A percentile compares a stretch with the other conserved stretches of the same genome.
phyloP scores from a whole-genome alignment of 192 early-diverging fungal genomes.

The Coemansia reversa region DNA sequence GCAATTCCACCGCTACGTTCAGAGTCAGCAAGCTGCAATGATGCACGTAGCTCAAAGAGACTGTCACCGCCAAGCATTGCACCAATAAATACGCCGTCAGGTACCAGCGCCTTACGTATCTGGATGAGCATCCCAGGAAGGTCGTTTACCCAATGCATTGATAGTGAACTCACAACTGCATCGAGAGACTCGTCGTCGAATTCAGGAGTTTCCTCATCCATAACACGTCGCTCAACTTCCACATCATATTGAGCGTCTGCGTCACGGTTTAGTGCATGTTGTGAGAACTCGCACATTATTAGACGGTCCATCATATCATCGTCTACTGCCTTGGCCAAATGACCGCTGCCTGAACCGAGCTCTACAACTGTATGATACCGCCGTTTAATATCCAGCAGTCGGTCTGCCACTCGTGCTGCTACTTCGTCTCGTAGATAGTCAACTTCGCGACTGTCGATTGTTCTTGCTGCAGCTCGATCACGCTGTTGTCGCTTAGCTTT shows the following conservation, averaged over 20 bases:
- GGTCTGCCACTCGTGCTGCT: constrained; percentile 82
- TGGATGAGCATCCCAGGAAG: constrained; percentile 84
- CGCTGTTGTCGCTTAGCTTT: constrained; percentile 73
- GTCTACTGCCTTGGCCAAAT: constrained; percentile 81
- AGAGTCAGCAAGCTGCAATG: constrained; percentile 87
- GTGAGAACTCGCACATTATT: constrained; percentile 83
- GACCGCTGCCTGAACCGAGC: constrained; percentile 84
- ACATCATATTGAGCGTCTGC: constrained; percentile 57
- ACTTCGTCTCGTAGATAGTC: constrained; percentile 95
- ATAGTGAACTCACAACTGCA: constrained; percentile 79
- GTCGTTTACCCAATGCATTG: constrained; percentile 97
- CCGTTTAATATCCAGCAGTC: constrained; percentile 90
- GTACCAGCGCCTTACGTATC: constrained; percentile 75
- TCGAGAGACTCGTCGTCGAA: constrained; percentile 87
- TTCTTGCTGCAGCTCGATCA: constrained; percentile 66
- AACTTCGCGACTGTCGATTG: constrained; percentile 60
- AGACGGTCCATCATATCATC: constrained; percentile 78
- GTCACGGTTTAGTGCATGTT: constrained; percentile 57
- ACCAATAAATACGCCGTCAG: constrained; percentile 90
- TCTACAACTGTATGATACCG: constrained; percentile 84
- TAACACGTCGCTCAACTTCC: constrained; percentile 69
- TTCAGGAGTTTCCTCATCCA: constrained; percentile 81
- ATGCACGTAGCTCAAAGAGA: constrained; percentile 90
- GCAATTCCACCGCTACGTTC: constrained; percentile 89
- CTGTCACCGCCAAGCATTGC: constrained; percentile 95